Conservation (phyloP, 164 flowering plant genomes). For the Piper betle region DNA sequence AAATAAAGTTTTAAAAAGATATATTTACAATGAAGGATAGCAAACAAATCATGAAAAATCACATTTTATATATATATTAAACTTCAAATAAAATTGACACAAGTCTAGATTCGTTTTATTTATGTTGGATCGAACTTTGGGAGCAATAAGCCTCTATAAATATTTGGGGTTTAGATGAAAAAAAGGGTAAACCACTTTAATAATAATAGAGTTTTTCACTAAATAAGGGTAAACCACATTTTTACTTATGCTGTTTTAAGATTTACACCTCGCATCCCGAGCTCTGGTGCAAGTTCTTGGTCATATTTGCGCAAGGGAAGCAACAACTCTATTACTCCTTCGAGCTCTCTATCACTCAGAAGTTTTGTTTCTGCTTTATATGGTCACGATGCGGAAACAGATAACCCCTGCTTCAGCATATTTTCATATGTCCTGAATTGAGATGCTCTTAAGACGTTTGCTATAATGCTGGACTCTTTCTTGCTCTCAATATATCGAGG, state of each 20-base stretch:
- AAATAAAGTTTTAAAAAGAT: too few relatives aligned
- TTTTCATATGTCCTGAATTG: neutral
- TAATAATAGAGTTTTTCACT: too few relatives aligned
- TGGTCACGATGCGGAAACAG: neutral
- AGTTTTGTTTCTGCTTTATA: neutral
- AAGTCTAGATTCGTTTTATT: too few relatives aligned
- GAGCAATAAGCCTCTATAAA: too few relatives aligned
- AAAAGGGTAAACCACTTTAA: too few relatives aligned
- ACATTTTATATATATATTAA: too few relatives aligned
- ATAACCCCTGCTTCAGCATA: neutral
- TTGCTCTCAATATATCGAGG: constrained; percentile 63
- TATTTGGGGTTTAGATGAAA: too few relatives aligned
- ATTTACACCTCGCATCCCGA: constrained; percentile 61
- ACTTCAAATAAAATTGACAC: too few relatives aligned
- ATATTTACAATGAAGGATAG: too few relatives aligned
- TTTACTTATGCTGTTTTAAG: constrained; percentile 73
- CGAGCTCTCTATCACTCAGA: constrained; percentile 23
- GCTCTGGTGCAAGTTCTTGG: constrained; percentile 66
- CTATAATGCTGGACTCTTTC: constrained; percentile 60
- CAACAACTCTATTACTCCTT: constrained; percentile 25
- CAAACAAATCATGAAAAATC: too few relatives aligned
- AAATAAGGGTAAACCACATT: constrained; percentile 22
- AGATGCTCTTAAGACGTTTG: neutral
- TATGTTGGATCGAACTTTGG: too few relatives aligned
- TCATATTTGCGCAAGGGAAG: constrained; percentile 67